Conservation (phyloP, 768 basidiomycete species). For the Lactarius sp. region DNA sequence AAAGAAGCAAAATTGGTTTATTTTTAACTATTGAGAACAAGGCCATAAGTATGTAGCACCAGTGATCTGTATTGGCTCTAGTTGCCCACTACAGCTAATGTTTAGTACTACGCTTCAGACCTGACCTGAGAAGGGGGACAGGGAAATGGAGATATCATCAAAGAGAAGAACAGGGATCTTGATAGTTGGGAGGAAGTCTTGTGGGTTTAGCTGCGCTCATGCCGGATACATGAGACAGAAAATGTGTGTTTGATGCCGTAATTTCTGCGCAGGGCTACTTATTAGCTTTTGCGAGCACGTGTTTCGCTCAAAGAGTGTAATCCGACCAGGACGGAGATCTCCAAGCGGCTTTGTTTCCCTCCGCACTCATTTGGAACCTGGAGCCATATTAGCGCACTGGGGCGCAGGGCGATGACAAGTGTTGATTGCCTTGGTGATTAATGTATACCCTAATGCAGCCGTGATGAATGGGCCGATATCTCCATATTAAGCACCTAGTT, state of each 20-base stretch:
- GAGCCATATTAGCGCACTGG: background rate
- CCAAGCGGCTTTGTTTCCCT: background rate
- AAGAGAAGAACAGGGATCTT: too few relatives aligned
- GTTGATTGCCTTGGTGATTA: background rate
- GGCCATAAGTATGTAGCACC: too few relatives aligned
- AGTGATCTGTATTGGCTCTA: too few relatives aligned
- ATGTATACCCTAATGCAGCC: background rate
- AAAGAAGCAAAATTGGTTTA: too few relatives aligned
- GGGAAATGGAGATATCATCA: too few relatives aligned
- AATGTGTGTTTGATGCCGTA: background rate
- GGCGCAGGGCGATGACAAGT: background rate
- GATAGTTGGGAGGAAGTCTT: too few relatives aligned
- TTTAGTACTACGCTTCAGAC: too few relatives aligned
- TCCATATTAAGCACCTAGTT: conserved; percentile 1
- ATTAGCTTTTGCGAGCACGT: conserved; percentile 15
- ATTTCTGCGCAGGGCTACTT: background rate
- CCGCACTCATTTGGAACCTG: background rate
- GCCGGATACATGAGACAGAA: background rate
- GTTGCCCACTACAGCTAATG: too few relatives aligned
- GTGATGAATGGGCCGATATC: background rate
- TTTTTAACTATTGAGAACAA: too few relatives aligned
- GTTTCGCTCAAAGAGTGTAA: background rate
- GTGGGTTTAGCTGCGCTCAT: too few relatives aligned
- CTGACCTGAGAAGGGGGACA: too few relatives aligned
- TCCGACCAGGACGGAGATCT: background rate